These are phyloP conservation scores for Leptographium flavum DNA, from an alignment of 2,329 filamentous ascomycete genomes.

Conservation along the genomic window DNA sequence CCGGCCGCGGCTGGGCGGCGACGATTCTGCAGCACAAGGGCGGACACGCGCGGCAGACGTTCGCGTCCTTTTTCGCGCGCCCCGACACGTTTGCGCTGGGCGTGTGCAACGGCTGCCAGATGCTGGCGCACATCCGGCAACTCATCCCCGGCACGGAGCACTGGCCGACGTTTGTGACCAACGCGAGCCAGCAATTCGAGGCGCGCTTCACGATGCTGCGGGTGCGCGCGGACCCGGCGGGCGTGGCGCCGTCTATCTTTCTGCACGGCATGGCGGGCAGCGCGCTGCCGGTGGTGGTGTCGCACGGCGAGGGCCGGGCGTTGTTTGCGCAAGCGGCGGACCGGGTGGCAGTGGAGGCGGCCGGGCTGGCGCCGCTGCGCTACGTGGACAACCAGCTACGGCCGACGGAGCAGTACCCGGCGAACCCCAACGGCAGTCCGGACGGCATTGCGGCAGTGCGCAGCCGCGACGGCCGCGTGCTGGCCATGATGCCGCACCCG, in stretches of 20 bases:
- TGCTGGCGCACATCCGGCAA: conserved; percentile 70
- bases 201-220: conserved; percentile 72
- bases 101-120: conserved; percentile 96
- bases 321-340: conserved; percentile 43
- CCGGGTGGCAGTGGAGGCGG: conserved; percentile 40
- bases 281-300: conserved; percentile 70
- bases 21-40: conserved; percentile 64
- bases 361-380: conserved; percentile 60
- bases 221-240: conserved; percentile 45
- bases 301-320: conserved; percentile 84
- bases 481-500: conserved; percentile 89
- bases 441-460: conserved; percentile 68
- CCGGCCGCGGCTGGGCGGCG: conserved; percentile 94
- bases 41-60: conserved; percentile 58
- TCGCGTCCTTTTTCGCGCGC: conserved; percentile 73
- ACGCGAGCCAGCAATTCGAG: conserved; percentile 80
- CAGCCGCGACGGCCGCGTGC: conserved; percentile 61
- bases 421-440: conserved; percentile 76
- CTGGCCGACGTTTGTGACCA: conserved; percentile 82
- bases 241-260: conserved; percentile 55
- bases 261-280: conserved; percentile 77
- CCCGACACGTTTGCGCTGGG: conserved; percentile 85
- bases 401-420: conserved; percentile 72
- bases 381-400: conserved; percentile 73
- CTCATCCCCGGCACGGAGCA: conserved; percentile 70